Evolutionary conservation across 2,329 filamentous ascomycete species (phyloP).

Genomic region (Arthrobotrys conoides): DNA sequence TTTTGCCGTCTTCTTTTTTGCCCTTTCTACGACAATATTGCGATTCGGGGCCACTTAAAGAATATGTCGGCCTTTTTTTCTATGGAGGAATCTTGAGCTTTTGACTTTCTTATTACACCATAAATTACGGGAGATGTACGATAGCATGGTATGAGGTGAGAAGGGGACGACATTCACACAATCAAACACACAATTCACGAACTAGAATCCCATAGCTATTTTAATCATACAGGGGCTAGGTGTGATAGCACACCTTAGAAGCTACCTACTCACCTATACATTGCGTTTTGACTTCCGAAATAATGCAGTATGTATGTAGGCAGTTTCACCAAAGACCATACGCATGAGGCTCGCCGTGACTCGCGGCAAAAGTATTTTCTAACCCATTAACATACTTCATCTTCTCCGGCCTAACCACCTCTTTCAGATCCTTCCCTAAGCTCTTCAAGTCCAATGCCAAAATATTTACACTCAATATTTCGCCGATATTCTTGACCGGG

Average conservation of each 20-base stretch:
- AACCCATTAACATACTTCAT: slow-evolving; percentile 38
- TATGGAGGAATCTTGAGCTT: slow-evolving; percentile 15
- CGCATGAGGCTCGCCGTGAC: slow-evolving; percentile 20
- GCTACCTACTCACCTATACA: background rate
- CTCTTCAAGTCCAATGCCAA: slow-evolving; percentile 42
- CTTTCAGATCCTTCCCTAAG: slow-evolving; percentile 46
- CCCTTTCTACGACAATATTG: background rate
- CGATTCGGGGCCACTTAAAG: slow-evolving; percentile 18
- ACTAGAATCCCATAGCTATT: background rate
- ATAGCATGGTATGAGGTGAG: slow-evolving; percentile 31
- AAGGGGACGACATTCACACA: slow-evolving; percentile 17
- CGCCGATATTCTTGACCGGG: slow-evolving; percentile 25
- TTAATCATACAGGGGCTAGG: background rate
- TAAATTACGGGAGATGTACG: slow-evolving; percentile 44
- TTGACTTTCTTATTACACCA: background rate
- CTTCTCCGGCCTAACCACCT: slow-evolving; percentile 31
- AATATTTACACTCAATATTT: slow-evolving; percentile 33
- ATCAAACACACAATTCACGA: slow-evolving; percentile 17
- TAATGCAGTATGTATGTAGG: background rate
- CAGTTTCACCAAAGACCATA: slow-evolving; percentile 45
- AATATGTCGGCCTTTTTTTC: slow-evolving; percentile 17
- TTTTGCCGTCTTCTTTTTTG: background rate
- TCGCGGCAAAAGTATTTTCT: slow-evolving; percentile 12
- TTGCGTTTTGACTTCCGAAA: background rate
- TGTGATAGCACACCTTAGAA: background rate